Conservation (phyloP, 2,329 filamentous ascomycete species). For the Penicillium griseofulvum region DNA sequence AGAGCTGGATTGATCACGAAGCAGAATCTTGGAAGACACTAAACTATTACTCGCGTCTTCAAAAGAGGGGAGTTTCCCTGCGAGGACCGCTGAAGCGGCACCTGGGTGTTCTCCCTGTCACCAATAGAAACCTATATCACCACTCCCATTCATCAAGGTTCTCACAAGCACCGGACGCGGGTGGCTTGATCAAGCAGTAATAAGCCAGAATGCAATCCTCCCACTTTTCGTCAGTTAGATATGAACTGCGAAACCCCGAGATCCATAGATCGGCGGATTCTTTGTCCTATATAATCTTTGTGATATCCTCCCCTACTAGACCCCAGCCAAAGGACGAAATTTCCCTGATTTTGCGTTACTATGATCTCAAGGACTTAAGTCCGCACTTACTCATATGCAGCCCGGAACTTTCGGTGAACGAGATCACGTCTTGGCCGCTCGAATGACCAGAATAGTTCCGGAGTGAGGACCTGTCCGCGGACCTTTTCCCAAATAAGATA, state of each 20-base stretch:
- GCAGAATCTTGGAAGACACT: too few relatives aligned
- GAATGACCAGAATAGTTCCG: constrained; percentile 1
- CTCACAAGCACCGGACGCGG: neutral
- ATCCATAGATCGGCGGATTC: constrained; percentile 5
- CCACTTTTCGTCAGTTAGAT: neutral
- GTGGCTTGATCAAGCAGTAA: neutral
- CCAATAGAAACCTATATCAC: constrained; percentile 1
- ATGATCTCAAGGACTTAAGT: neutral
- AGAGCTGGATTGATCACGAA: too few relatives aligned
- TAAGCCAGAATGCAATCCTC: constrained; percentile 1
- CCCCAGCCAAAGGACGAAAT: constrained; percentile 2
- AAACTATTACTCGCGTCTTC: too few relatives aligned
- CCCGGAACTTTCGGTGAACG: constrained; percentile 1
- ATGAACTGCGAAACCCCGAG: neutral
- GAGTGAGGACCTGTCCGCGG: constrained; percentile 1
- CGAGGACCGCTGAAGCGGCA: neutral
- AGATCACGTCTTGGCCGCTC: constrained; percentile 2
- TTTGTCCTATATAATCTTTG: constrained; percentile 3
- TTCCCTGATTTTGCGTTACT: constrained; percentile 1
- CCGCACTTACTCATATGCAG: constrained; percentile 4
- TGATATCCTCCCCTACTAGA: constrained; percentile 1
- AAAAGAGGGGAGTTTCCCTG: too few relatives aligned
- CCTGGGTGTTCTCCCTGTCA: constrained; percentile 1
- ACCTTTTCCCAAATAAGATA: constrained; percentile 5
- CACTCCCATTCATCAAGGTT: neutral